Conservation (phyloP, 1,139 yeast genomes). For the Saccharomyces hybrid region DNA sequence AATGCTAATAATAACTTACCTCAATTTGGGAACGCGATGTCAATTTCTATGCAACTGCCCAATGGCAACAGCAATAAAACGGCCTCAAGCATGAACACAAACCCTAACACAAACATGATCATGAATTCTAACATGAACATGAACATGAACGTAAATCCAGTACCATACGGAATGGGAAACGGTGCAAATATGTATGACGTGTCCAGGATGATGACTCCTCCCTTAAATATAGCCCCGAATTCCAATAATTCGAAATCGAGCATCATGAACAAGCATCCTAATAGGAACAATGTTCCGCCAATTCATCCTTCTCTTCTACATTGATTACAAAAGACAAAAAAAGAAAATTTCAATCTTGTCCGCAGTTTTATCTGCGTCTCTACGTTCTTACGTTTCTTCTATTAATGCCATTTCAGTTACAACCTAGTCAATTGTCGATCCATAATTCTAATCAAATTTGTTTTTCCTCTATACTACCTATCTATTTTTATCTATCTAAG, state of each 20-base stretch:
- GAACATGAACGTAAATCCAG: neutral
- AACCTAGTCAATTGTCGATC: neutral
- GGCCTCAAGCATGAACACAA: neutral
- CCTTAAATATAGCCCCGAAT: neutral
- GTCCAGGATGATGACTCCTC: neutral
- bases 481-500: neutral
- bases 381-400: neutral
- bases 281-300: conserved; percentile 11
- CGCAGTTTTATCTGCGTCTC: neutral
- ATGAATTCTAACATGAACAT: neutral
- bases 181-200: neutral
- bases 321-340: conserved; percentile 2
- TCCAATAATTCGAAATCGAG: conserved; percentile 6
- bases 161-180: neutral
- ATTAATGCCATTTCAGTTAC: neutral
- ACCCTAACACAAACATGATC: neutral
- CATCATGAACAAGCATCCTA: conserved; percentile 6
- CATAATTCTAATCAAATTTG: neutral
- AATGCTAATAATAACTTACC: neutral
- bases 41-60: neutral
- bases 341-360: neutral
- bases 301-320: conserved; percentile 18
- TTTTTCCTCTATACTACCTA: neutral
- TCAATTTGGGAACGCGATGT: neutral
- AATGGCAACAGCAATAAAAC: neutral